These are phyloP conservation scores for Geotrichum phurueaensis DNA, from an alignment of 1,139 yeast species.

Conservation along the genomic window DNA sequence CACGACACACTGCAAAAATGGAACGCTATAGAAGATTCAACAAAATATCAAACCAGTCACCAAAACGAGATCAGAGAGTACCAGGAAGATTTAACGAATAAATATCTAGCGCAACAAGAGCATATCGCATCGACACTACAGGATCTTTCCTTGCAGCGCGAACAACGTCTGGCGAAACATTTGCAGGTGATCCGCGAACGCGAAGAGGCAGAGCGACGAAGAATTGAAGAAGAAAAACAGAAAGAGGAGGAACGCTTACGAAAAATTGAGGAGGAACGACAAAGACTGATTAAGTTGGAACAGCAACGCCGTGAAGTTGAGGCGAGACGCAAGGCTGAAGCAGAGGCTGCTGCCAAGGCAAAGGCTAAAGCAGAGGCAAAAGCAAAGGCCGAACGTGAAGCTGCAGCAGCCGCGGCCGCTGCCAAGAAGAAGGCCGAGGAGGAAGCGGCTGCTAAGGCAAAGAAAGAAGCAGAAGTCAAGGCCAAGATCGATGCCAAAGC, in stretches of 20 bases:
- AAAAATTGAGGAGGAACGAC: conserved; percentile 21
- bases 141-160: conserved; percentile 7
- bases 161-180: conserved; percentile 24
- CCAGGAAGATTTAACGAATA: not conserved
- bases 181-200: conserved; percentile 21
- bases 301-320: conserved; percentile 20
- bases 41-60: not conserved
- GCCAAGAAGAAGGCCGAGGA: conserved; percentile 10
- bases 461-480: conserved; percentile 21
- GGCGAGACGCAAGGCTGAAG: conserved; percentile 18
- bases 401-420: conserved; percentile 17
- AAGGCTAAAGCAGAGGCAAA: conserved; percentile 13
- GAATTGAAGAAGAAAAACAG: conserved; percentile 24
- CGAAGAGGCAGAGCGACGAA: conserved; percentile 24
- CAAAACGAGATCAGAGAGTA: not conserved
- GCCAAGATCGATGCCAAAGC: conserved; percentile 14
- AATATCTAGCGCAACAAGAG: not conserved
- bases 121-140: not conserved
- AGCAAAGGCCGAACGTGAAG: conserved; percentile 16
- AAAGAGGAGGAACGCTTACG: conserved; percentile 19
- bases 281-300: conserved; percentile 20
- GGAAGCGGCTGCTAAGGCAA: conserved; percentile 10
- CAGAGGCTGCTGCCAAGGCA: conserved; percentile 7
- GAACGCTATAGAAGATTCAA: not conserved
- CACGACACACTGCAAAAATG: not conserved